Base-by-base conservation (phyloP, 306 rosid species). In the Vigna trinervia region DNA sequence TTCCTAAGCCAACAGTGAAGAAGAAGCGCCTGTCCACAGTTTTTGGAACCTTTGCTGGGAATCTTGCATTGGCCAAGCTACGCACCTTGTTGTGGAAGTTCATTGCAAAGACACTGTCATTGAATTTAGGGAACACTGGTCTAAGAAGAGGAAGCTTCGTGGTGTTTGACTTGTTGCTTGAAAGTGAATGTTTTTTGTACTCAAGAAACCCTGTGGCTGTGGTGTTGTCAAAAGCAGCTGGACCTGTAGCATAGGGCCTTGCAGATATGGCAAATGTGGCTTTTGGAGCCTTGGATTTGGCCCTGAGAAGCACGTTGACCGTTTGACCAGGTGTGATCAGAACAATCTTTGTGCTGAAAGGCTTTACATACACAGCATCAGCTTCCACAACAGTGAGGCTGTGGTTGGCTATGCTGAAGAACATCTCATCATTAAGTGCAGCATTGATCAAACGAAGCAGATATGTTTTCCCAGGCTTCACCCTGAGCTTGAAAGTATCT, bases 311-410 rank as follows among this genome's bases (percentile, higher is more conserved):
- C 15, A 89, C 89, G 71, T 87, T 91, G 67, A 83, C 73, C 60
- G 92, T 91, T 71, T 91, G 96, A 9, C 96, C 93, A 5, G 92
- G 96, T 11, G 94, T 80, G 87, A 91, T 87, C n/a, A 87, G 84
- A 5, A 91, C 71, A 50, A 77, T 79, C 34, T 83, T 74, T 60
- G 88, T 87, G 50, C 54, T 76, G 63, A 91, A 83, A 22, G 96
- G 94, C 77, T 89, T 91, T 23, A 86, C 78, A 65, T 89, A 91
- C 1, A 87, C 84, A 2, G 96, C 96, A 64, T 91, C 96, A 3
- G 89, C 84, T 84, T 91, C 96, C 0, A 91, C 94, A 0, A 91
- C 88, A 3, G 86, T 88, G 68, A 91, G 87, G 4, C 85, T 83
- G 87, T 91, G 92, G 50, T 91, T 89, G 20, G 94, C 94, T 26